Base-by-base conservation (phyloP, 2,329 filamentous ascomycete species). In the Aspergillus calidoustus region DNA sequence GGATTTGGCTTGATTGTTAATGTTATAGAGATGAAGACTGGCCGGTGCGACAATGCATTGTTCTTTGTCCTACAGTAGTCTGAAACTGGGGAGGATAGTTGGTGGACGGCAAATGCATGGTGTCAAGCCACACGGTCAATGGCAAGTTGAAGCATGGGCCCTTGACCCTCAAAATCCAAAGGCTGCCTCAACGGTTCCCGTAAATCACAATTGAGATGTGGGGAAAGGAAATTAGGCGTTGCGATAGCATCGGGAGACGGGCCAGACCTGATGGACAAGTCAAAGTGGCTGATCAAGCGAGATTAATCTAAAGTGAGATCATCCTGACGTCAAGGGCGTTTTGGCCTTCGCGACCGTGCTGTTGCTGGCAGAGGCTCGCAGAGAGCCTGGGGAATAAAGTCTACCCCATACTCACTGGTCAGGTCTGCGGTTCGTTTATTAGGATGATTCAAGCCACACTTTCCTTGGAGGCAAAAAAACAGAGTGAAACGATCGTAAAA, bases 271-370 rank as follows among this genome's bases (percentile, higher is more conserved):
- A 31, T n/a, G 52, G 38, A 54, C 52, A 54, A 46, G 38, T 44
- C 38, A 30, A 43, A 54, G 25, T 52, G 19, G 55, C 55, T 52
- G 55, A 46, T 52, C 46, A 48, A 48, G 46, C 38, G 38, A 23
- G 28, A 43, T 46, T 52, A 44, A 38, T 44, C 7, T 19, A 11
- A 6, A 4, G 38, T 57, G 55, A 51, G 55, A 52, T 57, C 55
- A 57, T 52, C 23, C 51, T 57, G 55, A 57, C 55, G 55, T 57
- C 43, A 28, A 19, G 19, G 52, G 52, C 52, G 17, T 46, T 44
- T 43, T 38, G 50, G 17, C 23, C 7, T 9, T 11, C 25, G 22
- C 34, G 34, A 41, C 34, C 34, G 34, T 5, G 13, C 22, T 51
- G 8, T 34, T 31, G 19, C 11, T 28, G 25, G 25, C 25, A 41